Base-by-base conservation (phyloP, 1,139 yeast species). In the Yamadazyma conglobata region DNA sequence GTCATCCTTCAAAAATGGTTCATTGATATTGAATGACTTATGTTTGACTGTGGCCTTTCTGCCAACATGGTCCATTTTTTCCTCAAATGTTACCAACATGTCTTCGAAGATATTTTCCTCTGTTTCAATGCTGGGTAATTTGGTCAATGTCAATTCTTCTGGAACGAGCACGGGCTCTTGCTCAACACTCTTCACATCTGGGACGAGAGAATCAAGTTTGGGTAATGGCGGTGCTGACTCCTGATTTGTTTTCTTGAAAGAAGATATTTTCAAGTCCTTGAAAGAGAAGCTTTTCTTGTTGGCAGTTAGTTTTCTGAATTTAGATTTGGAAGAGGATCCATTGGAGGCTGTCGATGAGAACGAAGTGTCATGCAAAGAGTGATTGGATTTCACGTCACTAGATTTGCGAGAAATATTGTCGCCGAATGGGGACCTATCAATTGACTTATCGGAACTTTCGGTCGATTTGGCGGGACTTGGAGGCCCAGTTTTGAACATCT, bases 1-100 rank as follows among this genome's bases (percentile, higher is more conserved):
- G 37, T 67, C 73, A 46, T 68, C 73, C 32, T 52, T 54, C 35
- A 68, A 54, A 37, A 64, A 60, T 20, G 67, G 67, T 19, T 57
- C 62, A 23, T 48, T 53, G n/a, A 49, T 33, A 4, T 32, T 26
- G 11, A 41, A 24, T 6, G 37, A 29, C 6, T 30, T 30, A 9
- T 30, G 32, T 31, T 46, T 48, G 19, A 48, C 38, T 15, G 44
- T 30, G 21, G 42, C 28, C 31, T 41, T 39, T 34, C 47, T 26
- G 25, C 52, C 45, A 27, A 54, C 47, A 31, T 42, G 32, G 15
- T 52, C 50, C 27, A 54, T 41, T 26, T 46, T 48, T 15, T 50
- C 59, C 30, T 56, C 59, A 34, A 61, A 56, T 10, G 53, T 51
- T 14, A 35, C 35, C 46, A 64, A 43, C 44, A 64, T 46, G 30